Evolutionary conservation across 1,139 yeast species (phyloP).

Genomic region (Pneumocystis wakefieldiae): DNA sequence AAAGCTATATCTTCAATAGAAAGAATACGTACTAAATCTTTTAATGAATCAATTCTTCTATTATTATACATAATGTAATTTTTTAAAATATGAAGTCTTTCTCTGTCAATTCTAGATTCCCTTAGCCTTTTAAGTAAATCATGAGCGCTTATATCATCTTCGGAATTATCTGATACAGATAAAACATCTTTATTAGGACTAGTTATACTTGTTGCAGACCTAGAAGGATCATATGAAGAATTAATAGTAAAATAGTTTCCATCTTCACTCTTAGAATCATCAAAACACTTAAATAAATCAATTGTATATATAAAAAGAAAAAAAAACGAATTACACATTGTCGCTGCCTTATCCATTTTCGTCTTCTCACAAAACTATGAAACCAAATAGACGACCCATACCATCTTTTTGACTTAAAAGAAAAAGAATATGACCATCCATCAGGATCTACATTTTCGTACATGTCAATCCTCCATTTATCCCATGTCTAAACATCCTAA

Average conservation of each 20-base stretch:
- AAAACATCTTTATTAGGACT: conserved; percentile 2
- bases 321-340: conserved; percentile 2
- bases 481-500: conserved; percentile 31
- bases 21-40: not conserved
- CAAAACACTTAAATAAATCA: not conserved
- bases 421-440: conserved; percentile 54
- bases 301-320: not conserved
- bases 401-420: conserved; percentile 26
- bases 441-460: conserved; percentile 57
- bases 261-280: conserved; percentile 2
- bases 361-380: conserved; percentile 29
- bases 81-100: conserved; percentile 16
- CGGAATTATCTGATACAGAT: not conserved
- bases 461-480: conserved; percentile 59
- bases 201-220: not conserved
- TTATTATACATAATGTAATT: conserved; percentile 7
- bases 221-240: not conserved
- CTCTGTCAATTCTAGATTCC: conserved; percentile 15
- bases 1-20: not conserved
- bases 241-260: not conserved
- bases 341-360: conserved; percentile 30
- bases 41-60: not conserved
- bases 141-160: not conserved
- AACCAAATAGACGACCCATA: conserved; percentile 28
- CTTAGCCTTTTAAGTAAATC: conserved; percentile 6